Base-by-base conservation (phyloP, 1,284 basidiomycete species). In the Cerioporus squamosus region DNA sequence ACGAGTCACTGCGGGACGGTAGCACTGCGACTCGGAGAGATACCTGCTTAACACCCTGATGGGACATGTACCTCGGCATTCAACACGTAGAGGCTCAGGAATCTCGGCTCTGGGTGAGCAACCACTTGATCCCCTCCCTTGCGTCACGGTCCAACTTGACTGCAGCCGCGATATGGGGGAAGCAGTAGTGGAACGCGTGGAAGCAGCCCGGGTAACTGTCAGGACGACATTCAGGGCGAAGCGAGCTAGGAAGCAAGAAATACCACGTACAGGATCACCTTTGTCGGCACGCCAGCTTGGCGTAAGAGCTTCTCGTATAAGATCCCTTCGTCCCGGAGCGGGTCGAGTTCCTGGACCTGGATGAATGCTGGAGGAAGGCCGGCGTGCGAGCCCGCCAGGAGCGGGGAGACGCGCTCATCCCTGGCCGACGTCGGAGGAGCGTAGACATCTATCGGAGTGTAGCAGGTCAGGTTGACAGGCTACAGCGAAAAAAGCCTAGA, bases 321-420 rank as follows among this genome's bases (percentile, higher is more conserved):
- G 10, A 67, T 44, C 2, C 65, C 68, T 10, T 70, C 67, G 50
- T 72, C 69, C 17, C 70, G 62, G 5, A 69, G 51, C 15, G 62
- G 61, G 40, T 70, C 70, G 29, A 57, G 44, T 5, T 63, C 68
- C 46, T 53, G 46, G 15, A 68, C 58, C 44, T 70, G 68, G 5
- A 70, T 43, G 53, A 61, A 69, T 10, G 65, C 55, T 0, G 66
- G 62, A 5, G 70, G 61, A 4, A 72, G 58, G 14, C 53, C 64
- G 9, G 29, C 44, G 31, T 66, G 62, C 1, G 61, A 61, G 9
- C 55, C 26, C 15, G 59, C 55, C 22, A 66, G 52, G 5, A 51
- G 49, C 2, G 49, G 49, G n/a, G 39, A 51, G 39, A 55, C 20
- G 20, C 45, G 53, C 18, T 24, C 6, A 29, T 47, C 53, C 20